Evolutionary conservation across 257 asterid species (phyloP).

Genomic region (Solanum neorickii): DNA sequence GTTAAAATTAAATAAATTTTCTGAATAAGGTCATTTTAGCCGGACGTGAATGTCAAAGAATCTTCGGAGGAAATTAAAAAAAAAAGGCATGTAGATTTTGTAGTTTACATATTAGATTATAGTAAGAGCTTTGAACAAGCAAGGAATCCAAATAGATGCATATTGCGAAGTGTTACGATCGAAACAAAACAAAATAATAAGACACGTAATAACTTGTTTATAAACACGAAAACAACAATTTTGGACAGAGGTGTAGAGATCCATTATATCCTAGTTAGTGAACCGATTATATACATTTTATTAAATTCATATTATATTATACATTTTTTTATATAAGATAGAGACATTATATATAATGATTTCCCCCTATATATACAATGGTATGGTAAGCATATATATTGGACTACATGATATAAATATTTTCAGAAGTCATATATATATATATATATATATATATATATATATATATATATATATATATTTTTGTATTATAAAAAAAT

Average conservation of each 20-base stretch:
- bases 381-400: no score
- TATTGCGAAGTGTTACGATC: background rate
- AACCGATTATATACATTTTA: background rate
- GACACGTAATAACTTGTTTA: background rate
- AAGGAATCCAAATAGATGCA: background rate
- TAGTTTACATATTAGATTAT: background rate
- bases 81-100: background rate
- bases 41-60: background rate
- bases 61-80: background rate
- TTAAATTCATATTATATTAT: no score
- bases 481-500: no score
- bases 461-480: no score
- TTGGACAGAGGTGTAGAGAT: background rate
- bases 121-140: background rate
- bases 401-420: no score
- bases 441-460: no score
- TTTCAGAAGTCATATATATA: no score
- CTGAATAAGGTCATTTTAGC: background rate
- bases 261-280: background rate
- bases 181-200: background rate
- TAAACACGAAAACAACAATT: background rate
- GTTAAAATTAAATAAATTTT: background rate
- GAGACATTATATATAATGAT: no score
- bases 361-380: no score
- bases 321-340: no score